These are phyloP conservation scores for Alternaria sp. DNA, from an alignment of 2,329 filamentous ascomycete species.

Conservation along the genomic window DNA sequence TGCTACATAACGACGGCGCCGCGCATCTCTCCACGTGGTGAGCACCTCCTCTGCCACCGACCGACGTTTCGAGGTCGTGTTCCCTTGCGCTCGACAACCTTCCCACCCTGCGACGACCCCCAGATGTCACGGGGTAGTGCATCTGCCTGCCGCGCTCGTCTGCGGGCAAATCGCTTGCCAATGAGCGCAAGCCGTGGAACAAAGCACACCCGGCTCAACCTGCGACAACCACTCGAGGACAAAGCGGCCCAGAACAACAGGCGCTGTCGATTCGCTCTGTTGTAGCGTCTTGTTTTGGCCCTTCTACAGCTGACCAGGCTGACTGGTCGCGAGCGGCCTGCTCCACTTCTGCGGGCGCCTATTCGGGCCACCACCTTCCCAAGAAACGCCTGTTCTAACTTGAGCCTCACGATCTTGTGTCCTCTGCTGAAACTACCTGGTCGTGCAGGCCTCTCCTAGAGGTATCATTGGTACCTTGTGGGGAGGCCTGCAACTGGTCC, in stretches of 20 bases:
- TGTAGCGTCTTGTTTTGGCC: constrained; percentile 48
- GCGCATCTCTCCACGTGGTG: constrained; percentile 37
- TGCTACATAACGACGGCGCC: constrained; percentile 45
- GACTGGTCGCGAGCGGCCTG: constrained; percentile 51
- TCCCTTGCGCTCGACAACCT: constrained; percentile 51
- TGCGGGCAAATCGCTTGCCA: constrained; percentile 37
- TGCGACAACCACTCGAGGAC: constrained; percentile 44
- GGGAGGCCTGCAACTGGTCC: constrained; percentile 49
- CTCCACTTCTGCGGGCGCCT: constrained; percentile 50
- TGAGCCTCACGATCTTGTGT: constrained; percentile 55
- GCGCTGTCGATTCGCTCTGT: constrained; percentile 29
- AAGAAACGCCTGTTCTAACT: constrained; percentile 50
- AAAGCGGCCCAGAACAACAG: constrained; percentile 43
- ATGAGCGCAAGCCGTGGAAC: constrained; percentile 51
- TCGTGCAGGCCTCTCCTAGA: constrained; percentile 50
- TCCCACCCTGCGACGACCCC: constrained; percentile 34
- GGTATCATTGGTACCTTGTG: constrained; percentile 50
- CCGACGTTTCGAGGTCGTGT: constrained; percentile 46
- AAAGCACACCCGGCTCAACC: constrained; percentile 44
- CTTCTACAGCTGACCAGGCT: constrained; percentile 47
- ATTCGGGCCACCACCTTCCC: constrained; percentile 48
- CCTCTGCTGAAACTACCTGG: constrained; percentile 53
- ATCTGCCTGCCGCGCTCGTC: constrained; percentile 35
- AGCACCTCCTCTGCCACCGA: constrained; percentile 50
- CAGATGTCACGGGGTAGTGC: constrained; percentile 37